Evolutionary conservation across 495 filamentous ascomycete genomes (phyloP).

Genomic region (Aspergillus avenaceus): DNA sequence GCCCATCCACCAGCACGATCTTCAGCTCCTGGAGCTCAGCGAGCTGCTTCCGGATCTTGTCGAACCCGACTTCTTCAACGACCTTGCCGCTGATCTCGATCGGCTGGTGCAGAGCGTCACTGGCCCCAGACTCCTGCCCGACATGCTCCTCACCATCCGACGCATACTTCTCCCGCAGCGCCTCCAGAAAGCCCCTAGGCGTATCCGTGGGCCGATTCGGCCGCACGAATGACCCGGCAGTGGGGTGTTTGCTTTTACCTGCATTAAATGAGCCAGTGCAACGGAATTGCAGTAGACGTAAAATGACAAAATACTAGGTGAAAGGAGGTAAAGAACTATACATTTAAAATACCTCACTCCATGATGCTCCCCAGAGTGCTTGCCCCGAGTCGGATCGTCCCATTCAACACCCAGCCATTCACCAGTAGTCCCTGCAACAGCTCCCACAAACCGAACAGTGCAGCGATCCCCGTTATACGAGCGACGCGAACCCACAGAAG

Average conservation of each 20-base stretch:
- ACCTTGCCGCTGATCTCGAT: constrained; percentile 81
- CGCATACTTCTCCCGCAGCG: constrained; percentile 78
- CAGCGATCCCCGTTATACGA: constrained; percentile 71
- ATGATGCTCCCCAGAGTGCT: constrained; percentile 80
- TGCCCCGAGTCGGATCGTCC: constrained; percentile 82
- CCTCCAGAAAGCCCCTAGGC: constrained; percentile 70
- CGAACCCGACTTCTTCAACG: constrained; percentile 93
- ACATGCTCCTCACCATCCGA: constrained; percentile 39
- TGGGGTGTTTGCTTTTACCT: constrained; percentile 64
- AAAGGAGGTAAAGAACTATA: constrained; percentile 34
- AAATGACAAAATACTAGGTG: not conserved
- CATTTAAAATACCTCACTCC: constrained; percentile 82
- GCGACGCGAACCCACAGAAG: constrained; percentile 60
- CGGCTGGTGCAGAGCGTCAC: constrained; percentile 28
- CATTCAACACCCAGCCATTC: constrained; percentile 95
- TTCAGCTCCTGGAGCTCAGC: constrained; percentile 72
- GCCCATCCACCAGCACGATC: constrained; percentile 76
- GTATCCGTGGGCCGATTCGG: constrained; percentile 66
- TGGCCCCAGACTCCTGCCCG: constrained; percentile 15
- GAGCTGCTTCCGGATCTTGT: constrained; percentile 79
- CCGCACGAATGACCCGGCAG: constrained; percentile 81
- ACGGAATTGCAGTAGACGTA: not conserved
- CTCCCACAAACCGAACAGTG: constrained; percentile 80
- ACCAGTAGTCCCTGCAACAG: constrained; percentile 69
- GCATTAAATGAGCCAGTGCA: constrained; percentile 6